These are phyloP conservation scores for Debaryomyces sp. DNA, from an alignment of 1,139 yeast genomes.

Conservation along the genomic window DNA sequence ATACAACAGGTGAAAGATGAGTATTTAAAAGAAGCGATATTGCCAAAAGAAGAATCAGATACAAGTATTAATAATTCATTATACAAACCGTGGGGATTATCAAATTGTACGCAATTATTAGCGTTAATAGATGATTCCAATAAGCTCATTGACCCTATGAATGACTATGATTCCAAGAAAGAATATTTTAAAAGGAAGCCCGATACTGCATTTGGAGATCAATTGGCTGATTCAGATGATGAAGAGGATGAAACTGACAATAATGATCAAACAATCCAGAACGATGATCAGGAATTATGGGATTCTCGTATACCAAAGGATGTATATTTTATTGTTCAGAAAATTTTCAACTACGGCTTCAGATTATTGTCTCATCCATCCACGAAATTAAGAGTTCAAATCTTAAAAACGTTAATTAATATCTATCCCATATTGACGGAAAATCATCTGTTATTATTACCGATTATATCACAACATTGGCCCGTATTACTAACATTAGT, in stretches of 20 bases:
- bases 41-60: slow-evolving; percentile 10
- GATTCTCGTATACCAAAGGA: slow-evolving; percentile 61
- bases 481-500: slow-evolving; percentile 34
- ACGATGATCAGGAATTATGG: slow-evolving; percentile 49
- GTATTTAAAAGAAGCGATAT: slow-evolving; percentile 30
- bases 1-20: slow-evolving; percentile 52
- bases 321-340: slow-evolving; percentile 59
- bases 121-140: slow-evolving; percentile 43
- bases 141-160: slow-evolving; percentile 33
- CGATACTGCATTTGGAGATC: slow-evolving; percentile 39
- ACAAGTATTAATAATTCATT: slow-evolving; percentile 21
- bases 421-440: slow-evolving; percentile 67
- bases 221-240: slow-evolving; percentile 36
- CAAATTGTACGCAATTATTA: slow-evolving; percentile 37
- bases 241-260: slow-evolving; percentile 23
- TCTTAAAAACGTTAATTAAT: slow-evolving; percentile 52
- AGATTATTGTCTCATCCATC: slow-evolving; percentile 73
- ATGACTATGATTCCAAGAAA: slow-evolving; percentile 31
- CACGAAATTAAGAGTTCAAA: slow-evolving; percentile 52
- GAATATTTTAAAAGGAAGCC: slow-evolving; percentile 38
- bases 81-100: slow-evolving; percentile 61
- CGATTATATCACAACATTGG: slow-evolving; percentile 75
- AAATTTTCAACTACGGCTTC: slow-evolving; percentile 70
- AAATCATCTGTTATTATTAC: slow-evolving; percentile 59
- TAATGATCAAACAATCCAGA: slow-evolving; percentile 26